These are phyloP conservation scores for Melanomma pulvis-pyrius DNA, from an alignment of 495 filamentous ascomycete species.

Conservation along the genomic window DNA sequence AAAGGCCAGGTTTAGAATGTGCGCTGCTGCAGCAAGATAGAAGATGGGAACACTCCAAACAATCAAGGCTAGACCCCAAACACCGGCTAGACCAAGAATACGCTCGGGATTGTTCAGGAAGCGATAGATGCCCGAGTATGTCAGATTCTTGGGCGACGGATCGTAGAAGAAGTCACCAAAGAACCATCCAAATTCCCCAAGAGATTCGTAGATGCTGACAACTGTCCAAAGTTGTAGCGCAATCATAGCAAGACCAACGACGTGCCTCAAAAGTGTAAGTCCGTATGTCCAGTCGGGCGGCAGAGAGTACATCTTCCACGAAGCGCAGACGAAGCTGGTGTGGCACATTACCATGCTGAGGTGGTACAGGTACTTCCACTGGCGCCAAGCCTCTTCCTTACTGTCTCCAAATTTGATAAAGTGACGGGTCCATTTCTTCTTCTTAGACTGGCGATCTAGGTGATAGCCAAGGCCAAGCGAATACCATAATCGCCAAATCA, in stretches of 20 bases:
- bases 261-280: constrained; percentile 80
- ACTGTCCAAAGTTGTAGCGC: constrained; percentile 92
- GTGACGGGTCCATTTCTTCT: constrained; percentile 92
- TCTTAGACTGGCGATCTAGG: constrained; percentile 79
- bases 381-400: constrained; percentile 87
- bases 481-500: constrained; percentile 88
- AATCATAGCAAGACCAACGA: constrained; percentile 77
- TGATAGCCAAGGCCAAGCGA: constrained; percentile 85
- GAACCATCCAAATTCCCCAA: constrained; percentile 99
- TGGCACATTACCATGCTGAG: constrained; percentile 88
- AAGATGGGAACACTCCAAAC: constrained; percentile 84
- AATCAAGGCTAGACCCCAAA: constrained; percentile 94
- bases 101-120: constrained; percentile 97
- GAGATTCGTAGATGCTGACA: constrained; percentile 90
- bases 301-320: constrained; percentile 92
- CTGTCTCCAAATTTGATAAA: constrained; percentile 96
- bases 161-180: constrained; percentile 98
- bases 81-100: constrained; percentile 88
- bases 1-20: constrained; percentile 81
- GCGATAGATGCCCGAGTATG: constrained; percentile 95
- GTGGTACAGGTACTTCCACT: constrained; percentile 97
- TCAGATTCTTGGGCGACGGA: constrained; percentile 71
- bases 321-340: constrained; percentile 82
- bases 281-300: constrained; percentile 85
- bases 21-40: constrained; percentile 79